A percentile compares a stretch with the other conserved stretches of the same genome.
Evolutionary conservation across 108 stramenopile species (phyloP).

Genomic region (Skeletonema tropicum): DNA sequence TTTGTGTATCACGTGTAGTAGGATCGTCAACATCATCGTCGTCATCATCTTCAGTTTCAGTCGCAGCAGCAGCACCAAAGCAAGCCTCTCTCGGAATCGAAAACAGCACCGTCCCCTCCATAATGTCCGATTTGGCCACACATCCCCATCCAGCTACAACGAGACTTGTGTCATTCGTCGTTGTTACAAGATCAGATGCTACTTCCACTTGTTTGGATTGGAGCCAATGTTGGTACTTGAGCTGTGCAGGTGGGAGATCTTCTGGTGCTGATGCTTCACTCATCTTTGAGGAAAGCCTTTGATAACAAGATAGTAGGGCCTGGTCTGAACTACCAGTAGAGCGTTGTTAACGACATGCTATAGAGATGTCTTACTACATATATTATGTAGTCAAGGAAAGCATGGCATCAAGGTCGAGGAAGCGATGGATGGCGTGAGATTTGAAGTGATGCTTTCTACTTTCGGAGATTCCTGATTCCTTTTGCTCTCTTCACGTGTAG

Average conservation of each 20-base stretch:
- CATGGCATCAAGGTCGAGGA: too few relatives aligned
- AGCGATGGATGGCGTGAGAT: too few relatives aligned
- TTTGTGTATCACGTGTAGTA: slow-evolving; percentile 25
- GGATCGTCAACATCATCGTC: slow-evolving; percentile 15
- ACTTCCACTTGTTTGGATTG: slow-evolving; percentile 15
- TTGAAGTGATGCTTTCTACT: too few relatives aligned
- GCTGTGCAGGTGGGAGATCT: slow-evolving; percentile 9
- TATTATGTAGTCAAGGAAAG: too few relatives aligned
- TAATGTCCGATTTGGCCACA: slow-evolving; percentile 24
- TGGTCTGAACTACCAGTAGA: too few relatives aligned
- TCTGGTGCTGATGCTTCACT: background rate
- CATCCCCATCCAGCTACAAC: slow-evolving; percentile 39
- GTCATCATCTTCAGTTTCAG: background rate
- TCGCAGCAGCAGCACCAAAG: slow-evolving; percentile 13
- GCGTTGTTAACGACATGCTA: too few relatives aligned
- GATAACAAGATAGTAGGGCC: too few relatives aligned
- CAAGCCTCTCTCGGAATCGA: slow-evolving; percentile 25
- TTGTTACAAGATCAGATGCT: slow-evolving; percentile 19
- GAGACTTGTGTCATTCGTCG: slow-evolving; percentile 16
- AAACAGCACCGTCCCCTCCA: slow-evolving; percentile 27
- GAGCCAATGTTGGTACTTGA: slow-evolving; percentile 26
- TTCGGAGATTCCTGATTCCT: too few relatives aligned
- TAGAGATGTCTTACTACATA: too few relatives aligned
- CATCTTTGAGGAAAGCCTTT: background rate
- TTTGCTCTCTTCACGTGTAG: too few relatives aligned